Conservation (phyloP, 495 filamentous ascomycete genomes). For the Neurospora cerealis region DNA sequence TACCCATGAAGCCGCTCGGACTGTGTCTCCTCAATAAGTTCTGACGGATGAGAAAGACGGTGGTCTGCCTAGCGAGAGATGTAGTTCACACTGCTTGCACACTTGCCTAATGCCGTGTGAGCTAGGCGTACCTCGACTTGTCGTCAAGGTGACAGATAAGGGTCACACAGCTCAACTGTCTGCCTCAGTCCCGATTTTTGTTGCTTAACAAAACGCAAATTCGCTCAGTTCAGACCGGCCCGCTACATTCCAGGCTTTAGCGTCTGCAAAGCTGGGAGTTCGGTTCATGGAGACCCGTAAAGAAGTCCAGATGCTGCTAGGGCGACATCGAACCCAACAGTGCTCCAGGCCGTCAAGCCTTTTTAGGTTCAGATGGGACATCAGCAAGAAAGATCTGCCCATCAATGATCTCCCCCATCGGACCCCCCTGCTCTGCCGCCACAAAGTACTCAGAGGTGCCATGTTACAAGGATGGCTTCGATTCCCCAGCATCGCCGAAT, state of each 20-base stretch:
- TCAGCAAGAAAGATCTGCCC: conserved; percentile 19
- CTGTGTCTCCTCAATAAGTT: not conserved
- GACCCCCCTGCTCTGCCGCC: conserved; percentile 5
- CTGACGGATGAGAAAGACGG: not conserved
- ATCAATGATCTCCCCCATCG: conserved; percentile 17
- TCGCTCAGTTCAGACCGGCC: conserved; percentile 7
- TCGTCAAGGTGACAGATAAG: not conserved
- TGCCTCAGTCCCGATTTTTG: not conserved
- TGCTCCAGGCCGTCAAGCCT: not conserved
- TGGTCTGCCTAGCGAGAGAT: not conserved
- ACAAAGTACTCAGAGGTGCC: conserved; percentile 5
- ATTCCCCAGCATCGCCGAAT: conserved; percentile 6
- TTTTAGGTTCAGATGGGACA: conserved; percentile 7
- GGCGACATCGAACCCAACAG: not conserved
- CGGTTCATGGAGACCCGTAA: not conserved
- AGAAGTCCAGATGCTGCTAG: not conserved
- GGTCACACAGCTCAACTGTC: not conserved
- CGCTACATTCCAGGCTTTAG: not conserved
- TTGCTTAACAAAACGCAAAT: conserved; percentile 3
- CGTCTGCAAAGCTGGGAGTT: not conserved
- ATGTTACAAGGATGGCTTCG: conserved; percentile 1
- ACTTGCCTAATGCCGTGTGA: not conserved
- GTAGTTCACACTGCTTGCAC: not conserved
- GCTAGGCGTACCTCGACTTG: not conserved
- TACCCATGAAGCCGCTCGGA: not conserved